Evolutionary conservation across 1,139 yeast genomes (phyloP), one percentile per base, ranked within the genome.

Genomic region (Lodderomyces pseudojiufengensis): DNA sequence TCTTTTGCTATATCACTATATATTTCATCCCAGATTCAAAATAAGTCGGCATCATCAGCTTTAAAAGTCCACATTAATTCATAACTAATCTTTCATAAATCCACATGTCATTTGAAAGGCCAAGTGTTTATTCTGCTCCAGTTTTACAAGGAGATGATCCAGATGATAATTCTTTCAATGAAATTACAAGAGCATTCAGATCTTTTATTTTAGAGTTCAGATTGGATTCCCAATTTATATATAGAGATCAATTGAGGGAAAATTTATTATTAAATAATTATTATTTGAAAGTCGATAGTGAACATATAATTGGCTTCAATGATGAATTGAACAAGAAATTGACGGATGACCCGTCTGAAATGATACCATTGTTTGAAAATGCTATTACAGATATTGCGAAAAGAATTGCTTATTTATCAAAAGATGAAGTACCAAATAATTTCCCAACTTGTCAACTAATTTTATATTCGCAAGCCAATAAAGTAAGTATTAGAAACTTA

Each of bases 331-430:
- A 88, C 53, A 92, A 88, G 58, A 78, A 78, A 47, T 68, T 94
- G 45, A 65, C 80, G 38, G 95, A 87, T 52, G 94, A 86, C 51
- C 98, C 99, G 1, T 70, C 84, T 2, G 97, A 87, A 38, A 78
- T 86, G 73, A 78, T 92, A 27, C 95, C 97, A 1, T 61, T 88
- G 39, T 90, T 94, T 52, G 98, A 94, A 57, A 72, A 62, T 34
- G 97, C 97, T 33, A 87, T 88, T 41, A 83, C 95, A 7, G 95
- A 85, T 43, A 90, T 88, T 27, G 97, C 97, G 5, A 81, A 82
- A 50, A 68, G 94, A 51, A 81, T 88, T 42, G 81, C 84, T 10
- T 76, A 72, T 57, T 64, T 81, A 43, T 65, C 80, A 37, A 67
- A 70, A 36, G 79, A 73, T 24, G 80, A 73, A 43, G 69, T 71